Evolutionary conservation across 176 grass and related monocot genomes (phyloP).

Genomic region (Paspalum notatum): DNA sequence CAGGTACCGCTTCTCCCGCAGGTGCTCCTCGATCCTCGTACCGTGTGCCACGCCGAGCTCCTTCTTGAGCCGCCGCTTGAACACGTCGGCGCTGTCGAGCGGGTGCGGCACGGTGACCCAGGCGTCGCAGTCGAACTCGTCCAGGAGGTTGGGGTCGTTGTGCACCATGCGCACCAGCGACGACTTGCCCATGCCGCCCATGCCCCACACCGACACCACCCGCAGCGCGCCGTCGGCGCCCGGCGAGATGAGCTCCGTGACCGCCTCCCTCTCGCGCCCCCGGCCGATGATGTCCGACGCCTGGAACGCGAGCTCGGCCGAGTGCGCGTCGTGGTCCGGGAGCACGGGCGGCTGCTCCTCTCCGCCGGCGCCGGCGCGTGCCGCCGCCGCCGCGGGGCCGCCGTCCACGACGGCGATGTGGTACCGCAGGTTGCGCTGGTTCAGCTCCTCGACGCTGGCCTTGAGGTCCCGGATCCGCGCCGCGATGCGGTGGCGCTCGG

Average conservation of each 20-base stretch:
- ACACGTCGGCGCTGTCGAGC: slow-evolving; percentile 1
- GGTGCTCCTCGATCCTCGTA: not conserved
- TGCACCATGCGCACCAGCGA: slow-evolving; percentile 32
- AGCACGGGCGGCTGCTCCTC: not conserved
- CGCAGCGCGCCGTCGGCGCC: not conserved
- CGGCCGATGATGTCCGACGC: slow-evolving; percentile 28
- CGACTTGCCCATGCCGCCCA: slow-evolving; percentile 48
- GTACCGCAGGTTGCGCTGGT: slow-evolving; percentile 30
- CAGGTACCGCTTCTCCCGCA: slow-evolving; percentile 4
- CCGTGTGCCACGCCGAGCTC: not conserved
- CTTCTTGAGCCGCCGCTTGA: not conserved
- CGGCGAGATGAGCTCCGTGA: not conserved
- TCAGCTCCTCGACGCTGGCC: slow-evolving; percentile 36
- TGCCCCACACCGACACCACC: slow-evolving; percentile 41
- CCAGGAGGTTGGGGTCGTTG: slow-evolving; percentile 10
- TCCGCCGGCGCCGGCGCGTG: not conserved
- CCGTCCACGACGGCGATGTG: not conserved
- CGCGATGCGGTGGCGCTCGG: slow-evolving; percentile 31
- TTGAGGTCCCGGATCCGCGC: slow-evolving; percentile 34
- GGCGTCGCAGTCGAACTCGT: slow-evolving; percentile 32
- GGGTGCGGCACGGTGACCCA: slow-evolving; percentile 52
- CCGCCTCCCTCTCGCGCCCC: not conserved
- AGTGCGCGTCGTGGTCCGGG: not conserved
- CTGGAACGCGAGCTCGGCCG: not conserved
- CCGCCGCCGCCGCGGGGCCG: not conserved